Evolutionary conservation across 2,329 filamentous ascomycete species (phyloP).

Genomic region (Phoma sp.): DNA sequence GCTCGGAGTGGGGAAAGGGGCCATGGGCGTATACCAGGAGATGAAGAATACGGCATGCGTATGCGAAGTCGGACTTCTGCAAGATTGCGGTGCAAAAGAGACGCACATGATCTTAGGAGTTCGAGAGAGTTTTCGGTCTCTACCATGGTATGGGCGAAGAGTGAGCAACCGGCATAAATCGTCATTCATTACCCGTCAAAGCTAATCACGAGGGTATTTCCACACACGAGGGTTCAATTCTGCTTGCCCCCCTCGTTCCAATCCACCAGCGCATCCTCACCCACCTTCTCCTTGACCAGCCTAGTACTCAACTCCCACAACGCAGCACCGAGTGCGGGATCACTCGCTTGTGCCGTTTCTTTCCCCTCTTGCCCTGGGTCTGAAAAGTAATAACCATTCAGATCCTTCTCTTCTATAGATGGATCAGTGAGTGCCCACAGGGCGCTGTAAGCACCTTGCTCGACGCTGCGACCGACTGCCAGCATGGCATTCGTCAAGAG

Average conservation of each 20-base stretch:
- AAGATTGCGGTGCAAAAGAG: too few relatives aligned
- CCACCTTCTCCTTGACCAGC: constrained; percentile 51
- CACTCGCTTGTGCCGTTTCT: constrained; percentile 49
- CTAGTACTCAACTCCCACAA: constrained; percentile 52
- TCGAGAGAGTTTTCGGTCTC: too few relatives aligned
- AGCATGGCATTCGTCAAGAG: constrained; percentile 47
- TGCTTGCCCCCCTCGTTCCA: constrained; percentile 32
- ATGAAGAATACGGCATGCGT: too few relatives aligned
- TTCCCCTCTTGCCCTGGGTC: constrained; percentile 49
- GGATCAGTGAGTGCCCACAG: constrained; percentile 50
- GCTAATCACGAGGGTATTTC: not conserved
- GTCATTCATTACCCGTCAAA: not conserved
- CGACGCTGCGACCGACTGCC: constrained; percentile 43
- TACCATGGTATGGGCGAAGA: too few relatives aligned
- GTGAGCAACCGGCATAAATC: too few relatives aligned
- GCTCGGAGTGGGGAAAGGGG: too few relatives aligned
- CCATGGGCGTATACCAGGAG: too few relatives aligned
- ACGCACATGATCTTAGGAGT: too few relatives aligned
- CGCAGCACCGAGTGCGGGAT: constrained; percentile 46
- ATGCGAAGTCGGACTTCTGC: too few relatives aligned
- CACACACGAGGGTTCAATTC: not conserved
- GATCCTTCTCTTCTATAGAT: constrained; percentile 50
- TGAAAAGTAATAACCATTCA: constrained; percentile 54
- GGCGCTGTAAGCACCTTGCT: constrained; percentile 55
- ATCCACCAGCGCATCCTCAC: constrained; percentile 46